Evolutionary conservation across 495 filamentous ascomycete genomes (phyloP).

Genomic region (Penicillium roqueforti): DNA sequence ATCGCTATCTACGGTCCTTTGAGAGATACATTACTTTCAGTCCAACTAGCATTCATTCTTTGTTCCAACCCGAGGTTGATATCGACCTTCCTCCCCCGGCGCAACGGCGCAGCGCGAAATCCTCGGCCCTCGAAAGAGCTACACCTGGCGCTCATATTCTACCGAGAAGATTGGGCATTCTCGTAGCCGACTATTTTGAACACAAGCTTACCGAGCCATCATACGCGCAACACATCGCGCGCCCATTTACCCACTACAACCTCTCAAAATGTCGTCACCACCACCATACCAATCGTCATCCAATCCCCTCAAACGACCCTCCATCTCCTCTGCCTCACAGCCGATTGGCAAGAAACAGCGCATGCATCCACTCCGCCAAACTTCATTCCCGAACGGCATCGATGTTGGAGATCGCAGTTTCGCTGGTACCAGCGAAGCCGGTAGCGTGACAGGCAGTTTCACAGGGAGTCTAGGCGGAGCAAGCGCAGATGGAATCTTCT

Average conservation of each 20-base stretch:
- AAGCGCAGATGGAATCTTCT: conserved; percentile 45
- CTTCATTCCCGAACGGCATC: conserved; percentile 69
- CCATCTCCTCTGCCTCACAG: conserved; percentile 37
- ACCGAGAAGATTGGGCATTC: not conserved
- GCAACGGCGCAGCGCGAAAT: conserved; percentile 3
- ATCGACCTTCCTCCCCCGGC: not conserved
- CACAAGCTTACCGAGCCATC: not conserved
- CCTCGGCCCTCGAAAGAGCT: conserved; percentile 2
- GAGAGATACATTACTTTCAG: not conserved
- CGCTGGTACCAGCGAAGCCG: conserved; percentile 60
- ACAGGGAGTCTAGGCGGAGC: conserved; percentile 52
- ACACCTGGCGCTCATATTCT: not conserved
- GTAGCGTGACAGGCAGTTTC: conserved; percentile 62
- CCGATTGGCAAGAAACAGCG: conserved; percentile 31
- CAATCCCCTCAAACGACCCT: conserved; percentile 44
- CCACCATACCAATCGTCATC: conserved; percentile 32
- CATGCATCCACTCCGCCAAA: conserved; percentile 79
- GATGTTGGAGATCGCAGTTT: conserved; percentile 56
- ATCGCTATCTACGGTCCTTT: not conserved
- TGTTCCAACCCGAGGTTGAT: not conserved
- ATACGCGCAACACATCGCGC: not conserved
- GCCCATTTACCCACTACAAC: not conserved
- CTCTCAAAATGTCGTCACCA: conserved; percentile 42
- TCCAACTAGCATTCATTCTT: not conserved
- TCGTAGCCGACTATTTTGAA: not conserved